Conservation (phyloP, 345 rosid species). For the Cardamine resedifolia region DNA sequence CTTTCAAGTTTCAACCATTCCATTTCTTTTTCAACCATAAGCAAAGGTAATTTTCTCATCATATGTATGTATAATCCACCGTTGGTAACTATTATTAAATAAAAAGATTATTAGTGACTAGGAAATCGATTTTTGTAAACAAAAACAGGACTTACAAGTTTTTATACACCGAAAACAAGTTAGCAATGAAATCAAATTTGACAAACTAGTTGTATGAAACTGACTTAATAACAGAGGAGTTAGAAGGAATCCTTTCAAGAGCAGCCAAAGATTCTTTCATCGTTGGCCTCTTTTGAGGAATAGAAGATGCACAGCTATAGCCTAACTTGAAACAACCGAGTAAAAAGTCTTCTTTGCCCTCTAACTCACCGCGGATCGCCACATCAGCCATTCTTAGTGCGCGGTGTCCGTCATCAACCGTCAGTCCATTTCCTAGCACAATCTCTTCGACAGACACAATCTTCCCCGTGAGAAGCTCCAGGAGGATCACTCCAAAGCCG, state of each 20-base stretch:
- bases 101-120: not conserved
- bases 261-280: constrained; percentile 77
- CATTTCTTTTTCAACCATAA: no score
- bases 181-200: constrained; percentile 1
- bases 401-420: constrained; percentile 56
- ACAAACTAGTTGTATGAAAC: constrained; percentile 4
- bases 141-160: not conserved
- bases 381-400: constrained; percentile 67
- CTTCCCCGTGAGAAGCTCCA: constrained; percentile 77
- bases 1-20: no score
- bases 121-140: not conserved
- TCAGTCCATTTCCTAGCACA: constrained; percentile 72
- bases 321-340: constrained; percentile 76
- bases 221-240: constrained; percentile 33
- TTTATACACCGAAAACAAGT: constrained; percentile 17
- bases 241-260: constrained; percentile 57
- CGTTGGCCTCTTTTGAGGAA: constrained; percentile 82
- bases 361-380: constrained; percentile 68
- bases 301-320: constrained; percentile 64
- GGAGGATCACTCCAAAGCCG: constrained; percentile 71
- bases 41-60: not conserved
- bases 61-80: not conserved
- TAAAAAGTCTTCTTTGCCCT: constrained; percentile 75
- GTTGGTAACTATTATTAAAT: not conserved
- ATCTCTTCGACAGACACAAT: constrained; percentile 63